Evolutionary conservation across 805 yeast species (phyloP).

Genomic region (Ogataea pilisensis): DNA sequence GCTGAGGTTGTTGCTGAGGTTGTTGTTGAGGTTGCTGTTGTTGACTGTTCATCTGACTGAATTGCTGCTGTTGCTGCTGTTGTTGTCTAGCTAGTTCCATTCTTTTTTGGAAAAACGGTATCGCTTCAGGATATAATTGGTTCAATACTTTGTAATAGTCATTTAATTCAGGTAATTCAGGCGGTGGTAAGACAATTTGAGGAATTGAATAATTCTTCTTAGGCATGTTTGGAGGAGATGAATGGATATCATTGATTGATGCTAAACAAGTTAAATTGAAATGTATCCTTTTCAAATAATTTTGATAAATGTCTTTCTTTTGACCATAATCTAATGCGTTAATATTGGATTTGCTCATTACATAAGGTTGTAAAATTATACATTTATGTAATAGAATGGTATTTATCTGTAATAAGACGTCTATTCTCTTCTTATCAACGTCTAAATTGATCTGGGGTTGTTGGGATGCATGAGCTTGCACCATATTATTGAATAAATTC

Average conservation of each 20-base stretch:
- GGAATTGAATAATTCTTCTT: conserved; percentile 36
- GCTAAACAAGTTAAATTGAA: conserved; percentile 34
- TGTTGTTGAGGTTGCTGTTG: conserved; percentile 8
- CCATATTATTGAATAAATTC: conserved; percentile 13
- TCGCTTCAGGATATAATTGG: conserved; percentile 49
- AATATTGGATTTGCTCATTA: conserved; percentile 19
- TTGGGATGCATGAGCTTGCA: conserved; percentile 27
- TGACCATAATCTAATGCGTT: conserved; percentile 22
- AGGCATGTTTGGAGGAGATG: conserved; percentile 24
- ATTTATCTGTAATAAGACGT: conserved; percentile 33
- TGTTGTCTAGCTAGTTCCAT: conserved; percentile 26
- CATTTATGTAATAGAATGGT: conserved; percentile 32
- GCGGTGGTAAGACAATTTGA: conserved; percentile 49
- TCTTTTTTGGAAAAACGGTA: conserved; percentile 26
- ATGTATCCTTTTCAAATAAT: conserved; percentile 34
- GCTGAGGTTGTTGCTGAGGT: not conserved
- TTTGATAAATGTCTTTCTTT: conserved; percentile 28
- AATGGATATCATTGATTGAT: conserved; percentile 34
- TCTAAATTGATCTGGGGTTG: conserved; percentile 27
- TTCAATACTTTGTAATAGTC: conserved; percentile 37
- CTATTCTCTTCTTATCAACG: conserved; percentile 32
- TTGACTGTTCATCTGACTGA: conserved; percentile 1
- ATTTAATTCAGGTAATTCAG: conserved; percentile 49
- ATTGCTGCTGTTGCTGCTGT: conserved; percentile 17
- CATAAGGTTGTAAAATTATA: conserved; percentile 25